phyloP scores from a whole-genome alignment of 2,329 filamentous ascomycete species.

The Diaporthe citrichinensis region DNA sequence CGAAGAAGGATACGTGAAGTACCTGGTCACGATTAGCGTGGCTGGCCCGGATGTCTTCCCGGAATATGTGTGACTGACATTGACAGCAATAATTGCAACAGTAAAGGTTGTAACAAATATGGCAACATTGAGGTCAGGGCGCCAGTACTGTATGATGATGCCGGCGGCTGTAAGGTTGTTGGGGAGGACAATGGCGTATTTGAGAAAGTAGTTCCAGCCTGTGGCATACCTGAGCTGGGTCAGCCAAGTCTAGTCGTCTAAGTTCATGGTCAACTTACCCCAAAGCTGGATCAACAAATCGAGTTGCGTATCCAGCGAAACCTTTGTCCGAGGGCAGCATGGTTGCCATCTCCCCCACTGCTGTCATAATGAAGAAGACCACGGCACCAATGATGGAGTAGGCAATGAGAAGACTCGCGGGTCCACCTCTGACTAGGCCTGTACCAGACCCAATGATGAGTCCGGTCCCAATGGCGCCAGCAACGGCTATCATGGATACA shows the following conservation, averaged over 20 bases:
- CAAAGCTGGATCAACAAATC: conserved; percentile 50
- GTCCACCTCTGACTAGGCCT: conserved; percentile 62
- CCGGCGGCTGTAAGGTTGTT: conserved; percentile 57
- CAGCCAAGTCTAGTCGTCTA: background rate
- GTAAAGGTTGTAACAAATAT: conserved; percentile 55
- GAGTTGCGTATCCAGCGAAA: conserved; percentile 49
- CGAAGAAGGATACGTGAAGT: background rate
- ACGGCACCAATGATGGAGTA: conserved; percentile 61
- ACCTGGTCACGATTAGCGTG: background rate
- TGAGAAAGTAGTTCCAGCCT: conserved; percentile 64
- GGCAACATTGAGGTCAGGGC: conserved; percentile 53
- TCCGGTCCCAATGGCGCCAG: conserved; percentile 46
- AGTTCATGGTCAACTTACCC: conserved; percentile 41
- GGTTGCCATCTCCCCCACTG: conserved; percentile 53
- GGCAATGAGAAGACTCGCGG: conserved; percentile 54
- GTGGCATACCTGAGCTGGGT: conserved; percentile 53
- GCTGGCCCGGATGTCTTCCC: no score
- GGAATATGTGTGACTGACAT: conserved; percentile 45
- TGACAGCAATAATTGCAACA: conserved; percentile 51
- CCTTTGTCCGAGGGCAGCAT: conserved; percentile 48
- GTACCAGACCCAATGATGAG: conserved; percentile 67
- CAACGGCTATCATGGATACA: conserved; percentile 34
- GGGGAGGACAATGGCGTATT: conserved; percentile 55
- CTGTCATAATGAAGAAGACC: conserved; percentile 69
- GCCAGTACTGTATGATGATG: conserved; percentile 56